Evolutionary conservation across 75 land plant genomes (phyloP).

Genomic region (Pinus taeda): DNA sequence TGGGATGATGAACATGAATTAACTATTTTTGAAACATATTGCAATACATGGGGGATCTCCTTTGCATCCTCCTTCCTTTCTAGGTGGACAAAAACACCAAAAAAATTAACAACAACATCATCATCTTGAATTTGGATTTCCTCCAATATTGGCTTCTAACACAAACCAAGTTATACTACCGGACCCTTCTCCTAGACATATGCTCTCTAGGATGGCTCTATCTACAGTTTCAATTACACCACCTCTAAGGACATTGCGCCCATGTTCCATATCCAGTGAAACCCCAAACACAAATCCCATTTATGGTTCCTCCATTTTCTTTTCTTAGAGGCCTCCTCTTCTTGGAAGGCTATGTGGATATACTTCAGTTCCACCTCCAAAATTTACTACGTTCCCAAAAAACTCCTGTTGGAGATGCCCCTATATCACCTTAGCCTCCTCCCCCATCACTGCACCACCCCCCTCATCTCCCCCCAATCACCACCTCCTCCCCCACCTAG

Average conservation of each 20-base stretch:
- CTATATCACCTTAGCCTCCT: slow-evolving; percentile 23
- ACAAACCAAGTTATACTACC: not conserved
- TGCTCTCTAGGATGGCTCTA: slow-evolving; percentile 1
- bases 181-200: slow-evolving; percentile 3
- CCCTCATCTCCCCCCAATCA: slow-evolving; percentile 23
- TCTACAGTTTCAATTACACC: slow-evolving; percentile 7
- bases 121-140: slow-evolving; percentile 16
- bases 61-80: slow-evolving; percentile 3
- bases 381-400: slow-evolving; percentile 16
- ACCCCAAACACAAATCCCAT: slow-evolving; percentile 13
- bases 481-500: slow-evolving; percentile 15
- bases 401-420: slow-evolving; percentile 14
- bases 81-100: slow-evolving; percentile 4
- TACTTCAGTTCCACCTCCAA: slow-evolving; percentile 22
- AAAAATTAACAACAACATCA: not conserved
- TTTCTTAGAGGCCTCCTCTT: slow-evolving; percentile 5
- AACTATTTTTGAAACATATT: slow-evolving; percentile 6
- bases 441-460: not conserved
- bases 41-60: not conserved
- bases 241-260: not conserved
- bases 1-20: slow-evolving; percentile 12
- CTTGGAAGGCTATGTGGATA: slow-evolving; percentile 2
- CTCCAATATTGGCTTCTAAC: not conserved
- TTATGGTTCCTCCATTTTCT: slow-evolving; percentile 11
- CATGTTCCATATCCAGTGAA: slow-evolving; percentile 10